Evolutionary conservation across 2,329 filamentous ascomycete species (phyloP), one percentile per base, ranked within the genome.

Genomic region (Stagonosporopsis cucurbitacearum): DNA sequence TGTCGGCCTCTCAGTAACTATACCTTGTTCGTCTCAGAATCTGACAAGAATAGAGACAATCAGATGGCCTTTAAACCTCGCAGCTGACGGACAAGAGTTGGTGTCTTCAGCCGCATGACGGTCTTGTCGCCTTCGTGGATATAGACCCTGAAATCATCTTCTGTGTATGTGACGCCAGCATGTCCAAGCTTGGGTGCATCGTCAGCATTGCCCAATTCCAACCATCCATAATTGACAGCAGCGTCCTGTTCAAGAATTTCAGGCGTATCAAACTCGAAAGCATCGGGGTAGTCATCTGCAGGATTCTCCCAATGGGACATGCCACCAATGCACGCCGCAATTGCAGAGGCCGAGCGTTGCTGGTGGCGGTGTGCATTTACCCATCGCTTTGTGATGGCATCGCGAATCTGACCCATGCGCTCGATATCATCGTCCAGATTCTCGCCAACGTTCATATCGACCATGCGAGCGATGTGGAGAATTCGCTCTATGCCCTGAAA

Each of bases 391-490:
- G 50, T 36, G 40, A 54, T 58, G 7, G 50, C 57, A 4, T 57
- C 22, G 3, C 41, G 48, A 2, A 62, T 58, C 0, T 41, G 39
- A 4, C 26, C 12, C 1, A 62, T 41, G 2, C 20, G 15, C 2
- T 36, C 45, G 4, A 45, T 1, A 20, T 58, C 43, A 3, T 40
- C 39, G 13, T 50, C 19, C 13, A 19, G 8, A 9, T 17, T 9
- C 8, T 33, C 15, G 13, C 13, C 19, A 13, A 45, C n/a, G 19
- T 45, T 66, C 58, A 32, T 50, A 54, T 6, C 28, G 19, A 58
- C 56, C 0, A 62, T 23, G 2, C 61, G 48, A 11, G 59, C 54
- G 22, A 59, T 22, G n/a, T 64, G 61, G 12, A 62, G 17, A 0
- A 58, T 47, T 13, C 56, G 43, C 6, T 54, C 54, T 1, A 57